phyloP scores from a whole-genome alignment of 768 basidiomycete genomes.

The Suillus ampliporus region DNA sequence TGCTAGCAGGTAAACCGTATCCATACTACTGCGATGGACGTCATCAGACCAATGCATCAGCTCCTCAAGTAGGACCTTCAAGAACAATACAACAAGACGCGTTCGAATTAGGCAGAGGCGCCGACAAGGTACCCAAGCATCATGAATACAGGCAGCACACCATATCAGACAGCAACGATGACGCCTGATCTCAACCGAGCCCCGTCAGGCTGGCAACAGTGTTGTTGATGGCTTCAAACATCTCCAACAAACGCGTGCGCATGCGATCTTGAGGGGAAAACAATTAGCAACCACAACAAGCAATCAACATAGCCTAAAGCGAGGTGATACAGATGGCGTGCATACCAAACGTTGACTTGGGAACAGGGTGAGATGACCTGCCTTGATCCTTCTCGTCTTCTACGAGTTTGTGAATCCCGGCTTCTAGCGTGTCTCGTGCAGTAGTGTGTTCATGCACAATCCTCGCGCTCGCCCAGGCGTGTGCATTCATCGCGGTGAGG shows the following conservation, averaged over 20 bases:
- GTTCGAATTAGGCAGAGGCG: background rate
- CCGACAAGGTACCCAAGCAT: background rate
- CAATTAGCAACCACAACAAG: conserved; percentile 22
- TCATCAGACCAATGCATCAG: background rate
- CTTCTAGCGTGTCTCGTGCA: conserved; percentile 18
- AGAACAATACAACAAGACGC: background rate
- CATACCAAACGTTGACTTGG: conserved; percentile 30
- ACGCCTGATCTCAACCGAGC: background rate
- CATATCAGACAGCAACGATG: background rate
- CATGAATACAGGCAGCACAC: background rate
- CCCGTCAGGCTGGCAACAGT: conserved; percentile 27
- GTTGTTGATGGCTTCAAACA: conserved; percentile 32
- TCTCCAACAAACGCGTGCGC: conserved; percentile 27
- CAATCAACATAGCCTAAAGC: conserved; percentile 10
- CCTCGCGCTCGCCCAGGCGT: conserved; percentile 36
- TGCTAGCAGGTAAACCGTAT: background rate
- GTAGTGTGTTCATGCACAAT: conserved; percentile 22
- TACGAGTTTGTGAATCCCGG: conserved; percentile 25
- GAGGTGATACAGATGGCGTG: conserved; percentile 10
- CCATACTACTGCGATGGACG: background rate
- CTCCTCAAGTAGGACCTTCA: background rate
- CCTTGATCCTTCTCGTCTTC: conserved; percentile 36
- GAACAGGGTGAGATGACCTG: conserved; percentile 34
- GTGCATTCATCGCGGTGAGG: conserved; percentile 16
- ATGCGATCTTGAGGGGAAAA: conserved; percentile 26